These are phyloP conservation scores for Sophora flavescens DNA, from an alignment of 306 rosid genomes.

Conservation along the genomic window DNA sequence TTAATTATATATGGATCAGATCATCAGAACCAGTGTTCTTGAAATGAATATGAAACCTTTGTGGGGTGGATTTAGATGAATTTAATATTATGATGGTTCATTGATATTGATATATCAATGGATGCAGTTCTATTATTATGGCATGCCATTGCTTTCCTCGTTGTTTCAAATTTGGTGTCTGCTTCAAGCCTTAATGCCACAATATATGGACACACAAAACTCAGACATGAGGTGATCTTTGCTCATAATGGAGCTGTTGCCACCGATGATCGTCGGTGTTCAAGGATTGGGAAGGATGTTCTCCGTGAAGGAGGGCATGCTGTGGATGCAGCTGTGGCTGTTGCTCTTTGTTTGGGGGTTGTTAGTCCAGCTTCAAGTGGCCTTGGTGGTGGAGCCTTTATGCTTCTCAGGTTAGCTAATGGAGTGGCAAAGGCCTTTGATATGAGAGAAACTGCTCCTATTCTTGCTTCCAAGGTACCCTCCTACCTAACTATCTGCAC, in stretches of 20 bases:
- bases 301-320: constrained; percentile 81
- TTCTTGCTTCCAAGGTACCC: constrained; percentile 70
- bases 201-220: constrained; percentile 19
- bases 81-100: neutral
- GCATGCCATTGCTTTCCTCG: constrained; percentile 46
- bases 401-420: constrained; percentile 64
- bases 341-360: constrained; percentile 83
- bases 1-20: neutral
- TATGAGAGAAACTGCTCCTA: constrained; percentile 92
- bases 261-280: constrained; percentile 71
- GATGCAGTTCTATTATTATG: constrained; percentile 54
- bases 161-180: constrained; percentile 43
- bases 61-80: neutral
- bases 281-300: constrained; percentile 66
- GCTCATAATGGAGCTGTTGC: constrained; percentile 78
- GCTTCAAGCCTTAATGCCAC: constrained; percentile 40
- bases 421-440: constrained; percentile 67
- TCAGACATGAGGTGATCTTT: constrained; percentile 55
- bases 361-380: constrained; percentile 94
- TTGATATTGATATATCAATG: neutral
- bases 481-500: neutral
- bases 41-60: neutral
- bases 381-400: constrained; percentile 84
- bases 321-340: constrained; percentile 84
- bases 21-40: neutral